phyloP scores from a whole-genome alignment of 495 filamentous ascomycete species.

The Penicillium lagena region DNA sequence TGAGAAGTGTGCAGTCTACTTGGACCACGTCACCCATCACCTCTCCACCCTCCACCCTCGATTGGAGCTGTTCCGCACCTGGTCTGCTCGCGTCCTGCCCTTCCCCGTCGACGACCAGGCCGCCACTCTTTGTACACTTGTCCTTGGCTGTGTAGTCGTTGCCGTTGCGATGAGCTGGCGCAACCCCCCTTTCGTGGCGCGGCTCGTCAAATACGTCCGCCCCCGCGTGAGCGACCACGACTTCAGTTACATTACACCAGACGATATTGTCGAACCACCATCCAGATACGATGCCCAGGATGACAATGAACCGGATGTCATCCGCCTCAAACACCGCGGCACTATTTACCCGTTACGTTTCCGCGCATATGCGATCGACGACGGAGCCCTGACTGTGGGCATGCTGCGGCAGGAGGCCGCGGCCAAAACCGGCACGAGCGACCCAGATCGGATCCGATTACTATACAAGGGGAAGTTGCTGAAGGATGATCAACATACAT shows the following conservation, averaged over 20 bases:
- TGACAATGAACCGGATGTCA: conserved; percentile 61
- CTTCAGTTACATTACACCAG: conserved; percentile 74
- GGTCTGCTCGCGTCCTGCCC: conserved; percentile 33
- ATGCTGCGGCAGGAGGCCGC: conserved; percentile 62
- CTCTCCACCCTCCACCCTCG: conserved; percentile 38
- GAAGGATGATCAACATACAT: conserved; percentile 56
- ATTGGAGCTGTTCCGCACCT: conserved; percentile 27
- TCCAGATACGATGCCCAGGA: conserved; percentile 20
- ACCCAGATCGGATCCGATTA: conserved; percentile 60
- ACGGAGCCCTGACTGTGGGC: conserved; percentile 63
- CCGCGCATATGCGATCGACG: conserved; percentile 73
- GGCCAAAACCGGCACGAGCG: conserved; percentile 51
- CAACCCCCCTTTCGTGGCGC: conserved; percentile 50
- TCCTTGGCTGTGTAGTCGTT: conserved; percentile 41
- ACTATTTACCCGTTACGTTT: conserved; percentile 73
- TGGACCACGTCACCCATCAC: conserved; percentile 50
- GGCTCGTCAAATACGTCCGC: conserved; percentile 41
- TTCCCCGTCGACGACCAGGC: conserved; percentile 18
- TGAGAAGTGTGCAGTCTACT: conserved; percentile 41
- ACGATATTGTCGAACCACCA: conserved; percentile 49
- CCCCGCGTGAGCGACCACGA: conserved; percentile 69
- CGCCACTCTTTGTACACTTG: conserved; percentile 14
- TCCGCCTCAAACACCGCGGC: conserved; percentile 67
- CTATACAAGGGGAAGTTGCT: conserved; percentile 78
- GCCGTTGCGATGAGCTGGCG: conserved; percentile 59